Evolutionary conservation across 2,329 filamentous ascomycete species (phyloP), one percentile per base, ranked within the genome.

Genomic region (Botrytis squamosa): DNA sequence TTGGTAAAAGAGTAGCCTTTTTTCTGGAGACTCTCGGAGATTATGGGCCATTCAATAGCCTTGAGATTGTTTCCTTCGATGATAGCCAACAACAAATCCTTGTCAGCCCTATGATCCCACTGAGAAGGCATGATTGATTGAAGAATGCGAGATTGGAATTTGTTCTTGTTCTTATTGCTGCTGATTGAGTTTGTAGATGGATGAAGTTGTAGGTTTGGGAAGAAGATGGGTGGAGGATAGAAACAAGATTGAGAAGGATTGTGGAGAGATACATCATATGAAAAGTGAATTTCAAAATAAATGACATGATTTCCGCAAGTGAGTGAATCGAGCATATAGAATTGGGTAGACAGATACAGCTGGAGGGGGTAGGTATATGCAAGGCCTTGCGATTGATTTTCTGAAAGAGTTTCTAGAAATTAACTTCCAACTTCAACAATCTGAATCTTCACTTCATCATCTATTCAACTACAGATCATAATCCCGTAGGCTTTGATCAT

Each of bases 61-160:
- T 77, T 78, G 3, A 80, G 55, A 20, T 75, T 66, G n/a, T 76
- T 77, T 25, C 75, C 75, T 4, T 78, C 78, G 44, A 81, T 80
- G 49, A 81, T 79, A 2, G 76, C 72, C 2, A 81, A 75, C 20
- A 81, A 76, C n/a, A 81, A 72, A 66, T 80, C 77, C 44, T 74
- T 75, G 64, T 81, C 79, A 20, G 80, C 76, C 12, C 72, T 72
- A 36, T 77, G 65, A 38, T 79, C 74, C 80, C 80, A 81, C 33
- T 76, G 70, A 38, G 46, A 52, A 65, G 40, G 57, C 40, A 67
- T 74, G 22, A 44, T 33, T 44, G n/a, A 44, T 59, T 52, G 38
- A 52, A 29, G 3, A 38, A 40, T 60, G 25, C 40, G 40, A n/a
- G 36, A 29, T n/a, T 18, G 6, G 38, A 29, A 14, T 16, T 33